A percentile compares a stretch with the other conserved stretches of the same genome.
Conservation (phyloP, 78 protist species). For the Trichosphaerium sp. region DNA sequence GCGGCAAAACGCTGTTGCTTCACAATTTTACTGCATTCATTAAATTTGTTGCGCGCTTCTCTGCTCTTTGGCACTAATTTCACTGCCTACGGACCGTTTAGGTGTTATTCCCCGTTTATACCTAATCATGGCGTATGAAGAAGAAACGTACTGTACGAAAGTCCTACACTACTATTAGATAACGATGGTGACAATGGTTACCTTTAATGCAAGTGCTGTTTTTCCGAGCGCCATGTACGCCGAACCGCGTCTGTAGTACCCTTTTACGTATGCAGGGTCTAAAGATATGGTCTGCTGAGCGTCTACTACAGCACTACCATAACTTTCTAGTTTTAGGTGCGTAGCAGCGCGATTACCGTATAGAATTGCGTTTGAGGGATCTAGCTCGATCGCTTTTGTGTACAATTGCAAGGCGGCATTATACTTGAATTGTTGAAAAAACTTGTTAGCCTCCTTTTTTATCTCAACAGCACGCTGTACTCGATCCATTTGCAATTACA, state of each 20-base stretch:
- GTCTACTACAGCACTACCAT: constrained; percentile 59
- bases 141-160: neutral
- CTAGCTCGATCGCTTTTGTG: constrained; percentile 52
- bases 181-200: too few relatives aligned
- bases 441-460: constrained; percentile 4
- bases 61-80: constrained; percentile 36
- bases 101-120: neutral
- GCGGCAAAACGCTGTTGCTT: constrained; percentile 50
- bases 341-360: constrained; percentile 71
- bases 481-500: too few relatives aligned
- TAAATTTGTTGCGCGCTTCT: constrained; percentile 56
- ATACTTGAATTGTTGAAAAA: constrained; percentile 3
- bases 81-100: constrained; percentile 6
- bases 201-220: neutral
- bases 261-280: constrained; percentile 66
- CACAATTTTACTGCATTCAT: constrained; percentile 48
- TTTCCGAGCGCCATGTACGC: constrained; percentile 71
- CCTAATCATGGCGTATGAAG: neutral
- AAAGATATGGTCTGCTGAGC: constrained; percentile 57
- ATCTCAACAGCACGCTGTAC: neutral
- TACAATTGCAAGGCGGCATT: constrained; percentile 47
- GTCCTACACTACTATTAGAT: neutral
- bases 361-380: constrained; percentile 36
- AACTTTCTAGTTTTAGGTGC: constrained; percentile 58
- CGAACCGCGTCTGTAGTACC: constrained; percentile 76